Evolutionary conservation across 805 yeast genomes (phyloP).

Genomic region (Saturnispora silvae): DNA sequence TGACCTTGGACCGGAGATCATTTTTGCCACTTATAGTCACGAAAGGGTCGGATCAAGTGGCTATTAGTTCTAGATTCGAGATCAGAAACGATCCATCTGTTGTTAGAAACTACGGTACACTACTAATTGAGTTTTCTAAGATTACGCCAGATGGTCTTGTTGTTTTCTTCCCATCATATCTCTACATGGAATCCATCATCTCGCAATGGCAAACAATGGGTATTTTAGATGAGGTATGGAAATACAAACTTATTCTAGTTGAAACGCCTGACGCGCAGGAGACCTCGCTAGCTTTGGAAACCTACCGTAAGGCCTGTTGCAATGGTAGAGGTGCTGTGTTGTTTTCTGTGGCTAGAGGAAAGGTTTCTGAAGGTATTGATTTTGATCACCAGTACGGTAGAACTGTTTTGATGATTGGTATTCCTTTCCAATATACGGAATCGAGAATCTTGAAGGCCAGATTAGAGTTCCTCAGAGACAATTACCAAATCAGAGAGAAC

Average conservation of each 20-base stretch:
- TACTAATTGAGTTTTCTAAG: slow-evolving; percentile 84
- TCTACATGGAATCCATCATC: slow-evolving; percentile 95
- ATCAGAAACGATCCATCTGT: slow-evolving; percentile 97
- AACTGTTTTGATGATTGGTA: slow-evolving; percentile 96
- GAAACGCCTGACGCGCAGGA: slow-evolving; percentile 99
- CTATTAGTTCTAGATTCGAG: slow-evolving; percentile 91
- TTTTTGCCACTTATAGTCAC: slow-evolving; percentile 94
- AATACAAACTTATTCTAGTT: slow-evolving; percentile 84
- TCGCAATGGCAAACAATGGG: slow-evolving; percentile 99
- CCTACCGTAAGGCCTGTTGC: slow-evolving; percentile 91
- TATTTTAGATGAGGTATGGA: slow-evolving; percentile 96
- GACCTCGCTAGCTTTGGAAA: slow-evolving; percentile 89
- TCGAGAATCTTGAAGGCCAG: slow-evolving; percentile 93
- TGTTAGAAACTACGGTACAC: slow-evolving; percentile 91
- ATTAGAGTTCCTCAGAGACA: slow-evolving; percentile 84
- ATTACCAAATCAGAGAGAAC: slow-evolving; percentile 83
- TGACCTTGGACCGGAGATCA: slow-evolving; percentile 88
- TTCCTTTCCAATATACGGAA: slow-evolving; percentile 97
- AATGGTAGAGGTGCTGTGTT: slow-evolving; percentile 97
- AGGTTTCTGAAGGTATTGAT: slow-evolving; percentile 98
- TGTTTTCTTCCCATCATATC: slow-evolving; percentile 92
- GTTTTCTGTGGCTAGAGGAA: slow-evolving; percentile 96
- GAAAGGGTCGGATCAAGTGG: slow-evolving; percentile 96
- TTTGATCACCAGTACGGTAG: slow-evolving; percentile 97
- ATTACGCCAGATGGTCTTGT: slow-evolving; percentile 97